phyloP scores from a whole-genome alignment of 352 stramenopile species.

The Phytophthora melonis region DNA sequence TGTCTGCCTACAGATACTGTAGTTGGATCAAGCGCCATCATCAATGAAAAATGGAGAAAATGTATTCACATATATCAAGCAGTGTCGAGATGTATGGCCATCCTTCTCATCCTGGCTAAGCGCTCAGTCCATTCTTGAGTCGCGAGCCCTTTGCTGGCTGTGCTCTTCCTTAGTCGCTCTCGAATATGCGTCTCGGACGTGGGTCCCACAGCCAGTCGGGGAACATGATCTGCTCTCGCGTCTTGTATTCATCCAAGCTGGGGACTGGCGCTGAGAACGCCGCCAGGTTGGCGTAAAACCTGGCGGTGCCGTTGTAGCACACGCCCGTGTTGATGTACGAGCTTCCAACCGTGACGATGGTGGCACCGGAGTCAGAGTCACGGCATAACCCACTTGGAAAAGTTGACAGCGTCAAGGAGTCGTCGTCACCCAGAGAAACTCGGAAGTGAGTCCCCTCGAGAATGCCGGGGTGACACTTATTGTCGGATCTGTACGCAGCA shows the following conservation, averaged over 20 bases:
- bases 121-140: not conserved
- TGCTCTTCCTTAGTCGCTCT: not conserved
- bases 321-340: not conserved
- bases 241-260: conserved; percentile 32
- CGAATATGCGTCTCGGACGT: conserved; percentile 46
- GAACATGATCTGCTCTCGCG: not conserved
- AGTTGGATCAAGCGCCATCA: too few species aligned
- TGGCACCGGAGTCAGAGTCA: not conserved
- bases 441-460: not conserved
- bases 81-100: not conserved
- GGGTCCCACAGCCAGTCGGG: conserved; percentile 37
- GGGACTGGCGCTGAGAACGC: not conserved
- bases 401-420: not conserved
- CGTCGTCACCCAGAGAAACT: not conserved
- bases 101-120: not conserved
- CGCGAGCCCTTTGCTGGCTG: not conserved
- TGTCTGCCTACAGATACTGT: not conserved
- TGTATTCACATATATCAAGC: not conserved
- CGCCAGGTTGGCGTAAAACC: not conserved
- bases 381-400: not conserved
- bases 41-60: not conserved
- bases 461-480: not conserved
- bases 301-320: not conserved
- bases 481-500: not conserved
- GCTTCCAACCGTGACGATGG: not conserved